phyloP scores from a whole-genome alignment of 73 alveolate genomes.

The Paramecium octaurelia region DNA sequence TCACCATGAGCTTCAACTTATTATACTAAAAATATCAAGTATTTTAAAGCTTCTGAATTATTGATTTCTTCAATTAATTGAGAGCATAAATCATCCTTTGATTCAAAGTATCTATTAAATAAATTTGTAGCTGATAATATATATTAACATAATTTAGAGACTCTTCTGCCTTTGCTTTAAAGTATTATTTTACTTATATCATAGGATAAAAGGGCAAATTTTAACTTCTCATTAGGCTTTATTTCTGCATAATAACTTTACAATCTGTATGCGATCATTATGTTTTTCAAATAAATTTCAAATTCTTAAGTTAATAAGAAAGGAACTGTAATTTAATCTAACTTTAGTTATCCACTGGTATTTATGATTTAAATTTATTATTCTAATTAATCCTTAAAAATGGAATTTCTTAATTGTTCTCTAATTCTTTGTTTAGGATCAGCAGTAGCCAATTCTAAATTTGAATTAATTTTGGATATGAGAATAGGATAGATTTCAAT shows the following conservation, averaged over 20 bases:
- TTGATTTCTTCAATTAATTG: neutral
- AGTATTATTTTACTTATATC: neutral
- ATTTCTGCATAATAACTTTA: neutral
- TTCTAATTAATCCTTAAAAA: neutral
- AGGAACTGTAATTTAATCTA: neutral
- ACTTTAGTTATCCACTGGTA: neutral
- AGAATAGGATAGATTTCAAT: neutral
- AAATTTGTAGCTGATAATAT: neutral
- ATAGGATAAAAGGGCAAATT: neutral
- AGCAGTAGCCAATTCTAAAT: neutral
- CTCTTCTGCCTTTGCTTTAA: neutral
- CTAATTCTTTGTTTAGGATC: conserved; percentile 5
- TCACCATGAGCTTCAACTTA: neutral
- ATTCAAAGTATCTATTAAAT: neutral
- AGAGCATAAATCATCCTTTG: neutral
- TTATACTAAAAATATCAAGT: neutral
- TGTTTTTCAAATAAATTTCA: neutral
- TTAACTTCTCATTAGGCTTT: neutral
- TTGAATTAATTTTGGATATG: neutral
- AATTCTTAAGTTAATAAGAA: neutral
- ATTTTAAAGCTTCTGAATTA: neutral
- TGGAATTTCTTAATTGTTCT: neutral
- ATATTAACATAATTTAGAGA: neutral
- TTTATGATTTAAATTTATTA: neutral
- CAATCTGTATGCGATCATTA: neutral